Conservation (phyloP, 139 green algal species). For the Desmodesmus armatus region DNA sequence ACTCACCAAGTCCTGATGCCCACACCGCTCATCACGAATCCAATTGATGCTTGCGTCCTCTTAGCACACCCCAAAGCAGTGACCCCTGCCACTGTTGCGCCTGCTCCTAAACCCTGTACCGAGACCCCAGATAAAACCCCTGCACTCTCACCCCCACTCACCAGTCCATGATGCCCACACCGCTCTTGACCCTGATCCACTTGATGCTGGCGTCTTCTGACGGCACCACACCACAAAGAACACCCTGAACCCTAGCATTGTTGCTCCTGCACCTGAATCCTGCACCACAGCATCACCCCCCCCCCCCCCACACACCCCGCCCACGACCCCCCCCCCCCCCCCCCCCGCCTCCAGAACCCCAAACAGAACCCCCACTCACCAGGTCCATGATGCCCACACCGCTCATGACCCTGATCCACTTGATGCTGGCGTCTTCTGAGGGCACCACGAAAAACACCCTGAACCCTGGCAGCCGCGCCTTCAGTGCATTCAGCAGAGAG, state of each 20-base stretch:
- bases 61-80: slow-evolving; percentile 23
- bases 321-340: too few species aligned
- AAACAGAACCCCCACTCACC: background rate
- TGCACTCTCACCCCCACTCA: background rate
- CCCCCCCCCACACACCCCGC: background rate
- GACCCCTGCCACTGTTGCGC: too few species aligned
- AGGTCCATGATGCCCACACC: slow-evolving; percentile 60
- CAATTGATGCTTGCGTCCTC: slow-evolving; percentile 47
- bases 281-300: too few species aligned
- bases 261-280: too few species aligned
- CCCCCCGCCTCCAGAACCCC: background rate
- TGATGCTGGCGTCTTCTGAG: slow-evolving; percentile 48
- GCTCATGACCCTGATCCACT: slow-evolving; percentile 54
- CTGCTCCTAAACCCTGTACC: slow-evolving; percentile 12
- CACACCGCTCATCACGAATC: slow-evolving; percentile 52
- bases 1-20: slow-evolving; percentile 52
- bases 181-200: slow-evolving; percentile 55
- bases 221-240: slow-evolving; percentile 46
- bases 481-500: slow-evolving; percentile 41
- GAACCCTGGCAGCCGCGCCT: slow-evolving; percentile 34
- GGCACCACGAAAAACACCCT: slow-evolving; percentile 49
- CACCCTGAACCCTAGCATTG: slow-evolving; percentile 30
- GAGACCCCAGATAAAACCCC: too few species aligned
- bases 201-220: slow-evolving; percentile 47
- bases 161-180: slow-evolving; percentile 60